Evolutionary conservation across 2,329 filamentous ascomycete species (phyloP).

Genomic region (Claviceps fusiformis): DNA sequence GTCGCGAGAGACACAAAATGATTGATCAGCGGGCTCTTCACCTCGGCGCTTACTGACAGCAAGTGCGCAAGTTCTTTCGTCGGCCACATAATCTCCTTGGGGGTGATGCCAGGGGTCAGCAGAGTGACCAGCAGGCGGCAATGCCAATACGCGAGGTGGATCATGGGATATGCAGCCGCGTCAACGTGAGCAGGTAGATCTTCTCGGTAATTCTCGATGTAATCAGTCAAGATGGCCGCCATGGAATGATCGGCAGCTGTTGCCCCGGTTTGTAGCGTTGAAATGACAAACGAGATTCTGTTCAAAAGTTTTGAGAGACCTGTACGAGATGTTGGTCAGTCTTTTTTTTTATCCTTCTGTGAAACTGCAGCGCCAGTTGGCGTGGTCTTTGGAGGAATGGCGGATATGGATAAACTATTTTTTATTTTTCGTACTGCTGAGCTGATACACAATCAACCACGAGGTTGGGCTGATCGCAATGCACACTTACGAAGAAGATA

Average conservation of each 20-base stretch:
- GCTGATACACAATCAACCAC: neutral
- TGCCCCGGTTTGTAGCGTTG: conserved; percentile 20
- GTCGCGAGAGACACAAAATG: conserved; percentile 49
- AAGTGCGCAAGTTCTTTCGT: conserved; percentile 45
- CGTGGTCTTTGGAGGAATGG: no score
- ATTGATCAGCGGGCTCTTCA: conserved; percentile 51
- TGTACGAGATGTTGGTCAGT: conserved; percentile 12
- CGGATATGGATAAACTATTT: no score
- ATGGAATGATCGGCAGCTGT: conserved; percentile 20
- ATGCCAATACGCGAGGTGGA: conserved; percentile 60
- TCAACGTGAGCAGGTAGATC: conserved; percentile 45
- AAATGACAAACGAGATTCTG: conserved; percentile 24
- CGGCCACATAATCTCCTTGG: conserved; percentile 45
- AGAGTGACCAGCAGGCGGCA: conserved; percentile 51
- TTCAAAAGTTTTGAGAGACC: conserved; percentile 44
- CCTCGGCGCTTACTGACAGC: conserved; percentile 38
- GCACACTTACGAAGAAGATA: conserved; percentile 46
- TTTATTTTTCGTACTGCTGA: neutral
- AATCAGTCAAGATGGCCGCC: conserved; percentile 22
- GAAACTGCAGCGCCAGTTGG: no score
- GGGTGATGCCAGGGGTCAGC: conserved; percentile 39
- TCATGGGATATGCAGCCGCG: conserved; percentile 35
- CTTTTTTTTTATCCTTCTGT: neutral
- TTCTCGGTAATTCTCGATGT: conserved; percentile 49
- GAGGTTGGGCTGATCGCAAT: neutral